Evolutionary conservation across 768 basidiomycete genomes (phyloP).

Genomic region (Lactarius indigo): DNA sequence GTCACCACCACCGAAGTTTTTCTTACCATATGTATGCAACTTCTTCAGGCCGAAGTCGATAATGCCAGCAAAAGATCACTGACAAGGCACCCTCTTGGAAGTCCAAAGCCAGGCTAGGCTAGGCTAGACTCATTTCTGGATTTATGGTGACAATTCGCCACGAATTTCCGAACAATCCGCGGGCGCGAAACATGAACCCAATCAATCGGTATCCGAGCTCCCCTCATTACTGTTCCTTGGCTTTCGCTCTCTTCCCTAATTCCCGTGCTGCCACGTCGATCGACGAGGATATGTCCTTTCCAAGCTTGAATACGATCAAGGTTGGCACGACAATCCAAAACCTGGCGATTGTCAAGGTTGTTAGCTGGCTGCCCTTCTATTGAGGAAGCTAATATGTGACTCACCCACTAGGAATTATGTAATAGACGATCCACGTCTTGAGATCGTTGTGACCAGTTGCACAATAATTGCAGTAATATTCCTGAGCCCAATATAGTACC

Average conservation of each 20-base stretch:
- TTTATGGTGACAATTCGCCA: slow-evolving; percentile 4
- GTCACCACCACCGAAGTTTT: background rate
- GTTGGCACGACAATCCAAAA: slow-evolving; percentile 75
- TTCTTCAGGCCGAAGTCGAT: slow-evolving; percentile 10
- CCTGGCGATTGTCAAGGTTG: slow-evolving; percentile 35
- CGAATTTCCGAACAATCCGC: slow-evolving; percentile 13
- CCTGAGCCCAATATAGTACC: slow-evolving; percentile 74
- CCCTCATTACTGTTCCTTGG: slow-evolving; percentile 33
- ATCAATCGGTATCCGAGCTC: background rate
- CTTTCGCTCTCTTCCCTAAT: slow-evolving; percentile 31
- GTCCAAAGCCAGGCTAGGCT: background rate
- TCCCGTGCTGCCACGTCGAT: slow-evolving; percentile 35
- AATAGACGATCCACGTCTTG: slow-evolving; percentile 51
- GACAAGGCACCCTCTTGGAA: background rate
- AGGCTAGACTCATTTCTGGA: slow-evolving; percentile 3
- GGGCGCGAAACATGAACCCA: background rate
- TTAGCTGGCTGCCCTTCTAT: background rate
- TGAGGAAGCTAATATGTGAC: slow-evolving; percentile 28
- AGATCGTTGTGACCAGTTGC: slow-evolving; percentile 69
- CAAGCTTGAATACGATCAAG: slow-evolving; percentile 55
- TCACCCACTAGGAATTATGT: slow-evolving; percentile 79
- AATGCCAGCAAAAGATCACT: background rate
- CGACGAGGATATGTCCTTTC: slow-evolving; percentile 54
- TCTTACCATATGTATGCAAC: background rate
- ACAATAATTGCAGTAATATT: slow-evolving; percentile 74